Base-by-base conservation (phyloP, 768 basidiomycete genomes). In the Boletus barrowsii region DNA sequence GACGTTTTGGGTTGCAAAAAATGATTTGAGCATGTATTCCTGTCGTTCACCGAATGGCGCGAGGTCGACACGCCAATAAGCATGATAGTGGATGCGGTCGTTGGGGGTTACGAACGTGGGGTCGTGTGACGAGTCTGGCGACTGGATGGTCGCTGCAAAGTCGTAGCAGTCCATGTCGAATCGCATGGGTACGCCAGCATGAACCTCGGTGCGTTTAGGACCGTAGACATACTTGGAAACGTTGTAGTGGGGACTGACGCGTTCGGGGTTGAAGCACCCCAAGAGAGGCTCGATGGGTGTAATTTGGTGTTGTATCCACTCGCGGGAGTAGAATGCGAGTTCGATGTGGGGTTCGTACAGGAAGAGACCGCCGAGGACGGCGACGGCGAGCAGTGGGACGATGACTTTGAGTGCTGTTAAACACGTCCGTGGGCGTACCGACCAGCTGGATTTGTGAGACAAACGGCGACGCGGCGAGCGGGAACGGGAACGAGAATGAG, bases 51-150 rank as follows among this genome's bases (percentile, higher is more conserved):
- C 84, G 61, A 98, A 93, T 1, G 86, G 76, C 0, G 85, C 84
- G 39, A 98, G 83, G 73, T 98, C 95, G 53, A 81, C 83, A 14
- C 96, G 79, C 96, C 96, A 98, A 69, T 98, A 98, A 1, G 93
- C 88, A 70, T 98, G 96, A 66, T 84, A 96, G 49, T 84, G 81
- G 13, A 82, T 79, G 18, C 83, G 80, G 18, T 77, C 73, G 14
- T 79, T 77, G 9, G 55, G 54, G 22, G 52, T 39, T 42, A 66
- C 56, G 50, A 39, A 67, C 26, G 15, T 15, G 20, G n/a, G 18
- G 40, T 53, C 36, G 39, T 32, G 41, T 30, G 45, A 26, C 35
- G 33, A 53, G 9, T n/a, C 20, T 11, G 67, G 54, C 9, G 67
- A 20, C 48, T 80, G 83, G 22, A 98, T 81, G 15, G 92, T 93